Evolutionary conservation across 1,139 yeast genomes (phyloP).

Genomic region (Kodamaea alishanica): DNA sequence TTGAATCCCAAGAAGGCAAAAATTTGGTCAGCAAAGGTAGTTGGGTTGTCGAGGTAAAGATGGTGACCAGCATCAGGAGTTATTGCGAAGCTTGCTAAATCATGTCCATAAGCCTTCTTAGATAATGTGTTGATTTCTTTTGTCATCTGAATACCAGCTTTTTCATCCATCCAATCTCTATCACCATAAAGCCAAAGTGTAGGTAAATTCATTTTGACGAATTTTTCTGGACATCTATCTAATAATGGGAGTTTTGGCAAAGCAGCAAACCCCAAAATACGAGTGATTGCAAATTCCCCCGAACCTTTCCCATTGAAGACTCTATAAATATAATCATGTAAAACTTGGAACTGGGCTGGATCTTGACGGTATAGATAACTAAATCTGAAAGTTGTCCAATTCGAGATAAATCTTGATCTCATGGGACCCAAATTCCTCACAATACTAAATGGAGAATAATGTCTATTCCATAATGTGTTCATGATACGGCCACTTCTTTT

Average conservation of each 20-base stretch:
- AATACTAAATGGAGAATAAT: conserved; percentile 38
- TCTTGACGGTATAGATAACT: conserved; percentile 30
- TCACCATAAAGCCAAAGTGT: conserved; percentile 48
- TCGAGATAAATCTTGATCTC: conserved; percentile 34
- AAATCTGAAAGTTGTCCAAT: conserved; percentile 44
- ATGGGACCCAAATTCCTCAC: conserved; percentile 36
- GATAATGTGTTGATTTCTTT: conserved; percentile 38
- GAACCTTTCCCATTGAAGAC: conserved; percentile 41
- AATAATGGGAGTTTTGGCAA: conserved; percentile 41
- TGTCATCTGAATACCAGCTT: conserved; percentile 41
- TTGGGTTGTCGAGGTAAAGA: conserved; percentile 34
- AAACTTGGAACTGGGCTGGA: conserved; percentile 29
- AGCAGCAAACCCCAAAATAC: conserved; percentile 39
- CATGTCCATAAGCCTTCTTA: conserved; percentile 10
- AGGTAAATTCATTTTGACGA: conserved; percentile 37
- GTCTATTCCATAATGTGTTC: conserved; percentile 33
- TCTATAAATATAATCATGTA: conserved; percentile 44
- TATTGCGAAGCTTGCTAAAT: conserved; percentile 32
- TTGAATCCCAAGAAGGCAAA: conserved; percentile 9
- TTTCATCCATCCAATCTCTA: conserved; percentile 47
- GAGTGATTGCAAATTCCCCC: conserved; percentile 45
- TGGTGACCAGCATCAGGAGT: conserved; percentile 44
- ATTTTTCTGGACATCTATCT: conserved; percentile 40
- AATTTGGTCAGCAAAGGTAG: conserved; percentile 11
- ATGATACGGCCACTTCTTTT: conserved; percentile 24